Conservation (phyloP, 164 flowering plant species). For the Cinnamomum micranthum region DNA sequence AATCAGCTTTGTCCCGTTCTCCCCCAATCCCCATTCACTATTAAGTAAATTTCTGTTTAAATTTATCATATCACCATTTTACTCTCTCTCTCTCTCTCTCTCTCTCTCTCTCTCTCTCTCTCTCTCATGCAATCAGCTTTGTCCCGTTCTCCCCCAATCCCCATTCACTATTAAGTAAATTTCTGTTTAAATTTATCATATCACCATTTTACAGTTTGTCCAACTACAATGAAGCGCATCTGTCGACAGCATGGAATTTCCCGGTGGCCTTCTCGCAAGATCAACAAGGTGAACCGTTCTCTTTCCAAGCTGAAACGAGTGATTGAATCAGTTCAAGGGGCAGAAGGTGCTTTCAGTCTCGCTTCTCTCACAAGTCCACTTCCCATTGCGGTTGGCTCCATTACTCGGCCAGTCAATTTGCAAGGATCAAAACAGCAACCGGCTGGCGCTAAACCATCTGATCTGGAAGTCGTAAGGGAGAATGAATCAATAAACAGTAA, state of each 20-base stretch:
- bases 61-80: constrained; percentile 2
- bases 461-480: constrained; percentile 29
- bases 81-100: too few species aligned
- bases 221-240: constrained; percentile 98
- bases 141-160: background rate
- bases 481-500: constrained; percentile 18
- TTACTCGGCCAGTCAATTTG: constrained; percentile 50
- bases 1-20: background rate
- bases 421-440: constrained; percentile 36
- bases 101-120: background rate
- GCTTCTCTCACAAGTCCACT: constrained; percentile 57
- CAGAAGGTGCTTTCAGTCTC: constrained; percentile 63
- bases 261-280: constrained; percentile 98
- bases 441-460: constrained; percentile 28
- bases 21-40: background rate
- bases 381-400: constrained; percentile 59
- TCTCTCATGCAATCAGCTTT: background rate
- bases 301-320: constrained; percentile 85
- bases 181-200: background rate
- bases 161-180: too few species aligned
- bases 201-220: constrained; percentile 68
- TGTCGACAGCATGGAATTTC: constrained; percentile 98
- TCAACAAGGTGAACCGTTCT: constrained; percentile 91
- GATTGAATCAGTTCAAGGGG: constrained; percentile 93
- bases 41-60: background rate